Percentiles rank a stretch among this genome's conserved stretches.
Conservation (phyloP, 2,329 filamentous ascomycete genomes). For the Chrysoporthe deuterocubensis region DNA sequence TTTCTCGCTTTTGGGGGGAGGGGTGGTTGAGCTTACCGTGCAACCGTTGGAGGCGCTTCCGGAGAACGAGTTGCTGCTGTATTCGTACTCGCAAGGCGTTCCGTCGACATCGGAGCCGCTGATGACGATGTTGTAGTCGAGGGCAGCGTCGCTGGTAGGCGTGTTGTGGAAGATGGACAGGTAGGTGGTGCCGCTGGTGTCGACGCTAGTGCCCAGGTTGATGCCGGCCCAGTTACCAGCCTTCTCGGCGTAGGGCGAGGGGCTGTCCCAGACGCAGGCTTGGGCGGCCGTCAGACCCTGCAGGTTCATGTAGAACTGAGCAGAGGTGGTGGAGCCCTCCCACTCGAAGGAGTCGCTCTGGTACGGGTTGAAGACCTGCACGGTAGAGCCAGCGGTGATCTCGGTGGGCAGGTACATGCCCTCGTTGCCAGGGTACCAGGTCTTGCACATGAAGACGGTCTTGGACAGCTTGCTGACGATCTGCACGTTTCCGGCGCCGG, state of each 20-base stretch:
- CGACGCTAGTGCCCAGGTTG: conserved; percentile 81
- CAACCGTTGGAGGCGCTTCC: conserved; percentile 60
- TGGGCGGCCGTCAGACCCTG: conserved; percentile 67
- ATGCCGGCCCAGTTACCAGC: conserved; percentile 86
- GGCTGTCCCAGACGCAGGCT: conserved; percentile 76
- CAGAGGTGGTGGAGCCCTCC: conserved; percentile 75
- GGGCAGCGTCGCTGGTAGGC: conserved; percentile 70
- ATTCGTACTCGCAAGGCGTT: conserved; percentile 63
- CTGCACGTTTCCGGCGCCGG: conserved; percentile 70
- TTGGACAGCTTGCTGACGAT: conserved; percentile 75
- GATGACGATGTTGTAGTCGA: conserved; percentile 78
- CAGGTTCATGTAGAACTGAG: conserved; percentile 97
- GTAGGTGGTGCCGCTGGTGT: conserved; percentile 68
- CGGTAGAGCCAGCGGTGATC: conserved; percentile 60
- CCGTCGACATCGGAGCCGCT: conserved; percentile 36
- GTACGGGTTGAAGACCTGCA: conserved; percentile 75
- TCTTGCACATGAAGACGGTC: conserved; percentile 81
- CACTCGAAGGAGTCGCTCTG: conserved; percentile 76
- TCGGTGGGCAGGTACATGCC: conserved; percentile 79
- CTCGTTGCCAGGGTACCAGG: conserved; percentile 94
- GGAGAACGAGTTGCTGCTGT: conserved; percentile 26
- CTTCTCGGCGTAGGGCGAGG: conserved; percentile 48
- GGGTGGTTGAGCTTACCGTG: conserved; percentile 67
- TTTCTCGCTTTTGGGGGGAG: neutral
- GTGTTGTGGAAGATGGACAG: conserved; percentile 84